phyloP scores from a whole-genome alignment of 805 yeast genomes.

The Sugiyamaella chiloensis region DNA sequence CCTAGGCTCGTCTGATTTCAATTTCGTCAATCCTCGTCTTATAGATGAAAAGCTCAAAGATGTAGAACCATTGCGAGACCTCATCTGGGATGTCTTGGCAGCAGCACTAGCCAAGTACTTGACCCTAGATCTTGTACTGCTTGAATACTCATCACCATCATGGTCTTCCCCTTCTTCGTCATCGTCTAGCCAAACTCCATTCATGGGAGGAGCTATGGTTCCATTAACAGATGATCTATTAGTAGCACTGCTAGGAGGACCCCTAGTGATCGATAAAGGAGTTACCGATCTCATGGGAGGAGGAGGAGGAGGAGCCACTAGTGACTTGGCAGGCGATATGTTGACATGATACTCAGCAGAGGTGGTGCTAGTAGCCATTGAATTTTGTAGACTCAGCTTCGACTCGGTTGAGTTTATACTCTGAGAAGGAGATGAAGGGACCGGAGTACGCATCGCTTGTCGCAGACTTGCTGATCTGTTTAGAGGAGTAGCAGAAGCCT shows the following conservation, averaged over 20 bases:
- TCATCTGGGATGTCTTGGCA: not conserved
- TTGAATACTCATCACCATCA: not conserved
- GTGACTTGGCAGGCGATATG: not conserved
- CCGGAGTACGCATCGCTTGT: not conserved
- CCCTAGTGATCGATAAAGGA: not conserved
- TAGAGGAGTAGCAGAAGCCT: not conserved
- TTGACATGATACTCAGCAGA: too few species aligned
- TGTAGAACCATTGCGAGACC: not conserved
- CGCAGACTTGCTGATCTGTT: not conserved
- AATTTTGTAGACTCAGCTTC: not conserved
- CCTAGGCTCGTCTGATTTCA: too few species aligned
- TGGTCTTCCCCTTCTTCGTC: constrained; percentile 12
- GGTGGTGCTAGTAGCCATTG: constrained; percentile 3
- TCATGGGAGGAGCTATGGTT: constrained; percentile 22
- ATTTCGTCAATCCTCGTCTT: not conserved
- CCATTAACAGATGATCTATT: constrained; percentile 3
- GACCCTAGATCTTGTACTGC: not conserved
- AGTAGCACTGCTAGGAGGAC: not conserved
- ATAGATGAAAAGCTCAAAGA: not conserved
- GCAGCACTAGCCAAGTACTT: not conserved
- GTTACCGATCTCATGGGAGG: not conserved
- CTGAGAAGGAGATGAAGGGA: not conserved
- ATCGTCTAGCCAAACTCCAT: constrained; percentile 27
- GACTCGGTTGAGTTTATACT: not conserved
- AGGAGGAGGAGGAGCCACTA: not conserved